These are phyloP conservation scores for Flammula alnicola DNA, from an alignment of 1,284 basidiomycete genomes.

Conservation along the genomic window DNA sequence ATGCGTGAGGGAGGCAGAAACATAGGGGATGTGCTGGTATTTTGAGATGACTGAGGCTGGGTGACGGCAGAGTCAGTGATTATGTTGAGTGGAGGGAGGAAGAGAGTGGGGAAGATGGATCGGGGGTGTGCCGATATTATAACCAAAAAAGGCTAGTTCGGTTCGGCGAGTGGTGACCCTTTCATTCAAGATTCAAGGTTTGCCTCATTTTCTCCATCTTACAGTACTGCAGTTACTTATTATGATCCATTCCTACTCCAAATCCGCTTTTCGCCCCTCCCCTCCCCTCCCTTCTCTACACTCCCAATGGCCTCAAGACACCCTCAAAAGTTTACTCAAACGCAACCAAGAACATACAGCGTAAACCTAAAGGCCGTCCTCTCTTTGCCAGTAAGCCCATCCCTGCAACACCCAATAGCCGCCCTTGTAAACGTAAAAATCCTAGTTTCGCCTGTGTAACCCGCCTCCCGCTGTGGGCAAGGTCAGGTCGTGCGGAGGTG, in stretches of 20 bases:
- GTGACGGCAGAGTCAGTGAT: no score
- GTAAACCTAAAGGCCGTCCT: slow-evolving; percentile 51
- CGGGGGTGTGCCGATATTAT: no score
- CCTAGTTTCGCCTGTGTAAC: slow-evolving; percentile 64
- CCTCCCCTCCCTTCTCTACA: not conserved
- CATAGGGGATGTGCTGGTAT: no score
- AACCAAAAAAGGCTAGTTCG: slow-evolving; percentile 22
- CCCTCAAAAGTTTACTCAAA: no score
- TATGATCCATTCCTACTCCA: slow-evolving; percentile 11
- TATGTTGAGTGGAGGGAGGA: no score
- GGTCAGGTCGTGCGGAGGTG: slow-evolving; percentile 62
- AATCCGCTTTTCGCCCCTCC: not conserved
- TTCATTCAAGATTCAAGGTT: slow-evolving; percentile 13
- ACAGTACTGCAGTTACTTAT: slow-evolving; percentile 13
- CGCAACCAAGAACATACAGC: slow-evolving; percentile 53
- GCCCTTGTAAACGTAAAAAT: not conserved
- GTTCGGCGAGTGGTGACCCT: no score
- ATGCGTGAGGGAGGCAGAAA: no score
- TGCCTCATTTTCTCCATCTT: slow-evolving; percentile 10
- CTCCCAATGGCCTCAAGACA: slow-evolving; percentile 10
- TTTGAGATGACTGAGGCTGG: no score
- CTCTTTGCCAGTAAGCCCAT: slow-evolving; percentile 48
- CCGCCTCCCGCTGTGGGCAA: slow-evolving; percentile 70
- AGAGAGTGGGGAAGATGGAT: no score
- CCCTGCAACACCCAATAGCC: not conserved